These are phyloP conservation scores for Brassica cretica DNA, from an alignment of 345 rosid genomes.

Conservation along the genomic window DNA sequence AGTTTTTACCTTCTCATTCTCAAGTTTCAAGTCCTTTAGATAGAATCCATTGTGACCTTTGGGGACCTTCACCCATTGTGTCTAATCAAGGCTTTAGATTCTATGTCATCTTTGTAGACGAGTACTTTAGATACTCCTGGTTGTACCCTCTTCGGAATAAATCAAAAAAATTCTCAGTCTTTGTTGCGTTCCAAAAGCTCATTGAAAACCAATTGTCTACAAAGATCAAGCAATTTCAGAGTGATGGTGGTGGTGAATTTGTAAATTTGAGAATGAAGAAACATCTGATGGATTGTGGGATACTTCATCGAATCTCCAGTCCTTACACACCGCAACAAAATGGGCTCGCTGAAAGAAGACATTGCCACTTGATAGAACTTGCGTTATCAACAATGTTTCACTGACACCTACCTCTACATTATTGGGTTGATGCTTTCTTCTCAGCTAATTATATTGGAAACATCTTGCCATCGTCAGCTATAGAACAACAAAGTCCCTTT, in stretches of 20 bases:
- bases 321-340: too few relatives aligned
- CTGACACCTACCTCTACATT: too few relatives aligned
- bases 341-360: too few relatives aligned
- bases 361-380: too few relatives aligned
- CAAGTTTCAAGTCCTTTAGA: neutral
- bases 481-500: too few relatives aligned
- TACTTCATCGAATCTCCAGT: too few relatives aligned
- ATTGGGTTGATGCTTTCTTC: too few relatives aligned
- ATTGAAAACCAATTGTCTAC: neutral
- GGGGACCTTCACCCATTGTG: neutral
- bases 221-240: neutral
- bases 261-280: too few relatives aligned
- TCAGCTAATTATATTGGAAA: too few relatives aligned
- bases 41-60: neutral
- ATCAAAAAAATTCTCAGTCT: neutral
- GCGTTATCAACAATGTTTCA: too few relatives aligned
- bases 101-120: neutral
- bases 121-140: neutral
- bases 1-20: neutral
- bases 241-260: neutral
- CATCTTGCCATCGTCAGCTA: too few relatives aligned
- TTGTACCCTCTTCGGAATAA: neutral
- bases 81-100: neutral
- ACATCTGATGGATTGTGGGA: too few relatives aligned
- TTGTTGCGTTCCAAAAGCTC: neutral